Evolutionary conservation across 1,284 basidiomycete species (phyloP).

Genomic region (Ustilago xerochloae): DNA sequence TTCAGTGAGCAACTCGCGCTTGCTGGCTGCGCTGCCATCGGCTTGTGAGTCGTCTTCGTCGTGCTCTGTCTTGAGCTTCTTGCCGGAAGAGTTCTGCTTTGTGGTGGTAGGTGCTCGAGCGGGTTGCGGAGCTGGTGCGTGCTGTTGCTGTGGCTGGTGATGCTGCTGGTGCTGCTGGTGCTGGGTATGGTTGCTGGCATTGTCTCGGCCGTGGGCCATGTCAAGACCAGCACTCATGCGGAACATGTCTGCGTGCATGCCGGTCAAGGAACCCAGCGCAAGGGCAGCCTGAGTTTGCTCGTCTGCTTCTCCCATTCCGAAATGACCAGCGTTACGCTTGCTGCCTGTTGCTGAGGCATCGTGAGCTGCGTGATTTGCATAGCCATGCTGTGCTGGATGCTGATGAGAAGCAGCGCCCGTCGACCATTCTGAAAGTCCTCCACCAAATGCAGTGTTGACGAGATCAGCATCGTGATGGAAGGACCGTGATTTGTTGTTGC

Average conservation of each 20-base stretch:
- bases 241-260: constrained; percentile 54
- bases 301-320: constrained; percentile 31
- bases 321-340: constrained; percentile 41
- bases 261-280: constrained; percentile 36
- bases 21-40: constrained; percentile 21
- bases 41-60: constrained; percentile 32
- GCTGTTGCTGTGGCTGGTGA: not conserved
- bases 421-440: constrained; percentile 37
- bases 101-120: constrained; percentile 8
- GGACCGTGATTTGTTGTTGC: constrained; percentile 33
- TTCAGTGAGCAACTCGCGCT: constrained; percentile 57
- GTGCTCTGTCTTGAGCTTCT: constrained; percentile 57
- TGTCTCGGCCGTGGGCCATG: constrained; percentile 5
- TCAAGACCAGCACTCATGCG: constrained; percentile 48
- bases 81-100: constrained; percentile 29
- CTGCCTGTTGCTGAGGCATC: constrained; percentile 35
- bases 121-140: constrained; percentile 9
- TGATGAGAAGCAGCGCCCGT: constrained; percentile 12
- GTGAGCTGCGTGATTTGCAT: constrained; percentile 26
- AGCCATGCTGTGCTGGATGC: constrained; percentile 11
- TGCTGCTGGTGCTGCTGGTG: not conserved
- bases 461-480: constrained; percentile 47
- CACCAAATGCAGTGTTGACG: constrained; percentile 45
- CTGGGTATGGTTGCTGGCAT: no score
- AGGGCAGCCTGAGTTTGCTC: constrained; percentile 48